A percentile compares a stretch with the other conserved stretches of the same genome.
Conservation (phyloP, 1,284 basidiomycete genomes). For the Vanrija pseudolonga region DNA sequence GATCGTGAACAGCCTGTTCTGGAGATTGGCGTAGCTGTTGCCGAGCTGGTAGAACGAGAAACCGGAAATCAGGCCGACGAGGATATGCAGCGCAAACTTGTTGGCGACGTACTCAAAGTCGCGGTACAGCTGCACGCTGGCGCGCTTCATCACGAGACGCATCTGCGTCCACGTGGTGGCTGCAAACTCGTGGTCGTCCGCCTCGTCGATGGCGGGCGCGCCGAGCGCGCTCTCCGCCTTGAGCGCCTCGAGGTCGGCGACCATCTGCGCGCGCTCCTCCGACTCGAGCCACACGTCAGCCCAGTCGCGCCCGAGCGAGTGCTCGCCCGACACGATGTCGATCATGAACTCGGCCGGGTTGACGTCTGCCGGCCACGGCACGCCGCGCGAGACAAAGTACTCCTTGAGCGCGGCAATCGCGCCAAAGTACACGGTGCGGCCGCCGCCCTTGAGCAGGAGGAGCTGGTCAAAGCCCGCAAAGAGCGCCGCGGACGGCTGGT, state of each 20-base stretch:
- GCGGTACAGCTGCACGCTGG: slow-evolving; percentile 37
- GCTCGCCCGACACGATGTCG: slow-evolving; percentile 41
- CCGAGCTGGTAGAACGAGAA: slow-evolving; percentile 45
- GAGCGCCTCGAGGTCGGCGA: slow-evolving; percentile 49
- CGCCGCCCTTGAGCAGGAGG: slow-evolving; percentile 50
- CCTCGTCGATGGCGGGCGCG: slow-evolving; percentile 1
- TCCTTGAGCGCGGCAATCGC: slow-evolving; percentile 52
- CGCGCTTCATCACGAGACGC: slow-evolving; percentile 34
- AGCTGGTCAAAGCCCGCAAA: slow-evolving; percentile 71
- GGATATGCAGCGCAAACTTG: slow-evolving; percentile 39
- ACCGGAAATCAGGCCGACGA: slow-evolving; percentile 40
- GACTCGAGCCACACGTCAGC: slow-evolving; percentile 63
- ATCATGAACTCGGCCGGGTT: slow-evolving; percentile 55
- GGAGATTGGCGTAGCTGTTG: slow-evolving; percentile 19
- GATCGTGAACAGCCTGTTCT: slow-evolving; percentile 27
- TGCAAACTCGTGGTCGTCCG: slow-evolving; percentile 39
- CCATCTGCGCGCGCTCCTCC: slow-evolving; percentile 44
- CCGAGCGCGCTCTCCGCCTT: slow-evolving; percentile 10
- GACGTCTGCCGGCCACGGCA: slow-evolving; percentile 47
- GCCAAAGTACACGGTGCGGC: slow-evolving; percentile 58
- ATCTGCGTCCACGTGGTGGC: slow-evolving; percentile 35
- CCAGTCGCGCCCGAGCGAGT: slow-evolving; percentile 58
- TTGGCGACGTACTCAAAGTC: slow-evolving; percentile 45
- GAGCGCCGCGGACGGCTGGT: slow-evolving; percentile 62
- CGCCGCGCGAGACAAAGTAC: slow-evolving; percentile 51